Base-by-base conservation (phyloP, 75 land plant genomes). In the Gnetum montanum region DNA sequence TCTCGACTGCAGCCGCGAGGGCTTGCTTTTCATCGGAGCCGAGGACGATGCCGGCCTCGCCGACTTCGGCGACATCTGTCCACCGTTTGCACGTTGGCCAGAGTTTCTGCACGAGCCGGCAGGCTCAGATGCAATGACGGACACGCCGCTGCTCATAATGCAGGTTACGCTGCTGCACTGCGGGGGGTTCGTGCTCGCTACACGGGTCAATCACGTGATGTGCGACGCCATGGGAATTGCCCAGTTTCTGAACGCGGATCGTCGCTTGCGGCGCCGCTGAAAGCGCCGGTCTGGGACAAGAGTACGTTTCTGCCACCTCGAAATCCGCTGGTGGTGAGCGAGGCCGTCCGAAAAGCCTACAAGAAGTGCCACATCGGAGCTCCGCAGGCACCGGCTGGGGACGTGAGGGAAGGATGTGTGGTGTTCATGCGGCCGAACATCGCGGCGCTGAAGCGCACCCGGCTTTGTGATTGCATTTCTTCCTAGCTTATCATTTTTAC, bases 1-100 rank as follows among this genome's bases (percentile, higher is more conserved):
- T 0, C 69, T 83, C 31, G 73, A 83, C 0, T 83, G 82, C 61
- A 78, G 70, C 1, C 82, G 81, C 27, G 79, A 78, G 18, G 86
- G 86, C 0, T 73, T 75, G 28, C 0, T 74, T 62, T 83, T 78
- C 46, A 57, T 70, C 22, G 86, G 66, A 52, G 86, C 86, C 6
- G 69, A 70, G 24, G 74, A 74, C 4, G 84, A 81, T 43, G 72
- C 66, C 26, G 62, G 47, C 5, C 46, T 83, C 5, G 38, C 40
- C 7, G 35, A 83, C n/a, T 65, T 74, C 34, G 70, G 56, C 0
- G 59, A 43, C 15, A 67, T 70, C 11, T 49, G 50, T 34, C 84
- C 84, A 1, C 84, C 80, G 1, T 77, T 67, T 37, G 71, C 64
- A 6, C 44, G 54, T 31, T 25, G 59, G 8, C 70, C 70, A 1